Evolutionary conservation across 192 early-diverging fungal genomes (phyloP).

Genomic region (Coemansia sp.): DNA sequence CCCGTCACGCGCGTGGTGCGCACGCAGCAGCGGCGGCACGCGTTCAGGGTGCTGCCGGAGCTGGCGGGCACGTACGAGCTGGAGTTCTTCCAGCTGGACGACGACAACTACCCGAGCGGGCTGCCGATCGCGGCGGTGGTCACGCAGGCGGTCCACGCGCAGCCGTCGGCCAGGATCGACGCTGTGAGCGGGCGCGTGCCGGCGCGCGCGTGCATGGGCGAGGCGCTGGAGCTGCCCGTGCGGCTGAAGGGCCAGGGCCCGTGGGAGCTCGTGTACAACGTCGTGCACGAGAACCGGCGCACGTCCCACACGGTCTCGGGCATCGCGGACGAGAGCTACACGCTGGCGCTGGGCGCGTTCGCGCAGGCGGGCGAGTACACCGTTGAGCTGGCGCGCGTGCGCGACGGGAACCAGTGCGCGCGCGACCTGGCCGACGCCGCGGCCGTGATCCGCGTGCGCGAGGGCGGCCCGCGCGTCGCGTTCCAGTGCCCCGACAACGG

Average conservation of each 20-base stretch:
- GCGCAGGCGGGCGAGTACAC: conserved; percentile 29
- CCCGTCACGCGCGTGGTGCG: conserved; percentile 26
- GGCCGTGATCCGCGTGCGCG: conserved; percentile 33
- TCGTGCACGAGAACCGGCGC: conserved; percentile 26
- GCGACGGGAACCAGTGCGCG: conserved; percentile 40
- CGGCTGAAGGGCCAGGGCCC: conserved; percentile 54
- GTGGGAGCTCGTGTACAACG: conserved; percentile 49
- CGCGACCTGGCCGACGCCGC: conserved; percentile 28
- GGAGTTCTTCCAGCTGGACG: conserved; percentile 47
- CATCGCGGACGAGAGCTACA: conserved; percentile 20
- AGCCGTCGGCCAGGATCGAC: conserved; percentile 39
- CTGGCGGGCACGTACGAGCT: conserved; percentile 42
- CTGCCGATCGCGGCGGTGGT: conserved; percentile 15
- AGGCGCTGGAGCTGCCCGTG: conserved; percentile 43
- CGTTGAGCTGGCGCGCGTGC: conserved; percentile 37
- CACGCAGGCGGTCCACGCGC: conserved; percentile 41
- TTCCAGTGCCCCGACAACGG: conserved; percentile 35
- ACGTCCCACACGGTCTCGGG: conserved; percentile 9
- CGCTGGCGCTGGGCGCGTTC: conserved; percentile 23
- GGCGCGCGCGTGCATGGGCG: conserved; percentile 19
- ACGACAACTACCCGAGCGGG: conserved; percentile 50
- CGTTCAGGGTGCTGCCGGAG: conserved; percentile 32
- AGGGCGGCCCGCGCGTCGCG: conserved; percentile 25
- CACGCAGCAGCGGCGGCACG: conserved; percentile 30
- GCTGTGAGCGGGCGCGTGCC: conserved; percentile 9